Conservation (phyloP, 1,284 basidiomycete species). For the Ceratobasidium sp. region DNA sequence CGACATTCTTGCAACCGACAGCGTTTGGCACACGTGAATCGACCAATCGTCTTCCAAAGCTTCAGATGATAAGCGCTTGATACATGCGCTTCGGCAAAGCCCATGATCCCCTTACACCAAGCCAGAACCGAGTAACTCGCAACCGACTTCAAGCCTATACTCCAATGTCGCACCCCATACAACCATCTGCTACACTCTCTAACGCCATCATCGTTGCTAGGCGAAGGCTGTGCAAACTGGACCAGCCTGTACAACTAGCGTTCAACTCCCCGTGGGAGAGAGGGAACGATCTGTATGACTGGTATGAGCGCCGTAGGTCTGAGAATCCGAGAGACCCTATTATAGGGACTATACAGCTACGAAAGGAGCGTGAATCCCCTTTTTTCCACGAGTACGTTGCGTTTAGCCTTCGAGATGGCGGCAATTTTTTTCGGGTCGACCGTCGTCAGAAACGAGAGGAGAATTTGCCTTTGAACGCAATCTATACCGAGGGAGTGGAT, state of each 20-base stretch:
- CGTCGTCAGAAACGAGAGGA: neutral
- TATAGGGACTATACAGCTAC: slow-evolving; percentile 11
- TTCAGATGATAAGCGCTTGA: no score
- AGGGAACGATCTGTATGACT: neutral
- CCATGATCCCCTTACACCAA: no score
- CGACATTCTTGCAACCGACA: no score
- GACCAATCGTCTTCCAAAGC: no score
- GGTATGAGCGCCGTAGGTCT: neutral
- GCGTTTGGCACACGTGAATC: no score
- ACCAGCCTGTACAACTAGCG: neutral
- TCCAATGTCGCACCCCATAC: no score
- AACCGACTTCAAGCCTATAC: no score
- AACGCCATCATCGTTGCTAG: neutral
- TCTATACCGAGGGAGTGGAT: neutral
- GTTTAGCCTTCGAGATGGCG: neutral
- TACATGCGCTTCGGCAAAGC: no score
- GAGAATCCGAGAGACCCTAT: neutral
- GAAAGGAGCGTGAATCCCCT: slow-evolving; percentile 2
- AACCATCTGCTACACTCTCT: neutral
- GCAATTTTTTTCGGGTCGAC: neutral
- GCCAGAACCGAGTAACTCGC: no score
- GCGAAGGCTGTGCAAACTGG: neutral
- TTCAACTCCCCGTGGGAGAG: neutral
- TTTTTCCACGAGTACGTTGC: slow-evolving; percentile 16
- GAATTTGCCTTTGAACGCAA: neutral